Evolutionary conservation across 176 grass and related monocot genomes (phyloP).

Genomic region (Typha latifolia): DNA sequence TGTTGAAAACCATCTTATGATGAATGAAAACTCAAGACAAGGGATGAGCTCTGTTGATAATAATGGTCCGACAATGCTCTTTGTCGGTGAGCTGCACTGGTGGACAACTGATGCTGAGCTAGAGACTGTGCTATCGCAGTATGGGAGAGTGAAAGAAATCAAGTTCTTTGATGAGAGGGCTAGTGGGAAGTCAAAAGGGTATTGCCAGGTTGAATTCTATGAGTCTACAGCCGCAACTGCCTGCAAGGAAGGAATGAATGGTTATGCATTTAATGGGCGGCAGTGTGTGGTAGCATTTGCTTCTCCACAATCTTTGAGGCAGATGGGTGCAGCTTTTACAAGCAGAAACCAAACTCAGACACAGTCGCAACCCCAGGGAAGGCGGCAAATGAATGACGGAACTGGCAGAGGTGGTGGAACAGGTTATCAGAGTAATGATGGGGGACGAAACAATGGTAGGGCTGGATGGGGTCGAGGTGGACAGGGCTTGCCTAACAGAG

Average conservation of each 20-base stretch:
- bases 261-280: slow-evolving; percentile 6
- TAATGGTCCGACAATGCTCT: neutral
- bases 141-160: slow-evolving; percentile 8
- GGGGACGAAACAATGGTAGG: neutral
- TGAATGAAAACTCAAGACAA: neutral
- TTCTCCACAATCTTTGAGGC: slow-evolving; percentile 6
- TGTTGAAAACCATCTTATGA: neutral
- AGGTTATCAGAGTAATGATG: neutral
- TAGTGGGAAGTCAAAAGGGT: slow-evolving; percentile 12
- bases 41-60: neutral
- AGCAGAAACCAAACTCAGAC: neutral
- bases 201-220: slow-evolving; percentile 16
- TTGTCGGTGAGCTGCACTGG: slow-evolving; percentile 7
- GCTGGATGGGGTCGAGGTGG: slow-evolving; percentile 8
- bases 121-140: neutral
- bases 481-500: neutral
- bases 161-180: slow-evolving; percentile 13
- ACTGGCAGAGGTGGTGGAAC: slow-evolving; percentile 8
- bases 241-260: slow-evolving; percentile 23
- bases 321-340: slow-evolving; percentile 5
- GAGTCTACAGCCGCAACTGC: slow-evolving; percentile 1
- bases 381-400: slow-evolving; percentile 2
- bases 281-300: slow-evolving; percentile 13
- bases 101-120: slow-evolving; percentile 10
- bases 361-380: slow-evolving; percentile 1